Base-by-base conservation (phyloP, 257 asterid species). In the Asclepias syriaca region DNA sequence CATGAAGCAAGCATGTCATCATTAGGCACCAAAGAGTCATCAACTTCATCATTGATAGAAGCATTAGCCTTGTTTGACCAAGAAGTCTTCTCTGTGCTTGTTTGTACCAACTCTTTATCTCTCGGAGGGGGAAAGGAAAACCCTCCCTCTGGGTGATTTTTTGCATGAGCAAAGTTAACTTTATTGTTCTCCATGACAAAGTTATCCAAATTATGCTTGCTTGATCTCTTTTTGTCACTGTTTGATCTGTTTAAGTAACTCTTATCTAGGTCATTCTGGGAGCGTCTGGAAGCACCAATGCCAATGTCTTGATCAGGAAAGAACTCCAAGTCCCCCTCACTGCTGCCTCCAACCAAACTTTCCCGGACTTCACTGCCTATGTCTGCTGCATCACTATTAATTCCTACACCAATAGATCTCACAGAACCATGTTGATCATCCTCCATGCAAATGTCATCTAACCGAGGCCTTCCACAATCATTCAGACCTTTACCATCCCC, bases 401-500 rank as follows among this genome's bases (percentile, higher is more conserved):
- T 88, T 71, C 99, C 98, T 37, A 95, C 99, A 39, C 99, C 99
- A 78, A 95, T 95, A n/a, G 99, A 95, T 80, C 99, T 85, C 71
- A 95, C 97, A 9, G 99, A 95, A 77, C 97, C 94, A 9, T 95
- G 97, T 66, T 87, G 98, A 82, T 92, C 96, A 71, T 95, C 97
- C 71, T 95, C 98, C 85, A 85, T 43, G 78, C 88, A 84, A 32
- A 81, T 74, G 82, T 90, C 96, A 75, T 87, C 97, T 15, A 83
- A 73, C n/a, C 70, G 84, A 48, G 84, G 75, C 85, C 92, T 89
- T 78, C 88, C 90, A 82, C 76, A 65, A 61, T 93, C 95, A 71
- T 73, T 82, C 77, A 77, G 71, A 75, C 76, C 86, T 73, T 86
- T 83, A 46, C 87, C 88, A 72, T 87, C 90, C 68, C 85, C 96